These are phyloP conservation scores for Clitopilus hobsonii DNA, from an alignment of 768 basidiomycete species.

Conservation along the genomic window DNA sequence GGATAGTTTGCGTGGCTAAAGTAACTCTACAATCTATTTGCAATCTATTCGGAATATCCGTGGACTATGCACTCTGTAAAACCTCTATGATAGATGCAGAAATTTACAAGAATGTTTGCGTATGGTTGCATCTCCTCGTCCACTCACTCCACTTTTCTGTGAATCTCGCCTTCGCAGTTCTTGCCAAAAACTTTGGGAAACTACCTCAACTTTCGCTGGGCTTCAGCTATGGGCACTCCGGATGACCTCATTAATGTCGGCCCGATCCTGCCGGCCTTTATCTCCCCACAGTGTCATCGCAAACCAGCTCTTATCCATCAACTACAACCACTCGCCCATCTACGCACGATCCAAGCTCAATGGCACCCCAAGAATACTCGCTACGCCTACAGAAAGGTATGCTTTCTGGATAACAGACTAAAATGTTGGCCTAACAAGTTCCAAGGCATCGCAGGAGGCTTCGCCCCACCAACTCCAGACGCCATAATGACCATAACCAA, in stretches of 20 bases:
- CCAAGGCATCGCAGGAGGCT: conserved; percentile 72
- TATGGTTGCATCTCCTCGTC: too few relatives aligned
- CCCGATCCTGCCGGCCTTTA: neutral
- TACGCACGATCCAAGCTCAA: conserved; percentile 4
- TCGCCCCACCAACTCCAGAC: conserved; percentile 61
- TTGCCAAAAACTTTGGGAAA: too few relatives aligned
- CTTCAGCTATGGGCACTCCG: neutral
- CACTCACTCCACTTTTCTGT: too few relatives aligned
- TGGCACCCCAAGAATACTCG: conserved; percentile 49
- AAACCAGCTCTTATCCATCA: neutral
- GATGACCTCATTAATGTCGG: neutral
- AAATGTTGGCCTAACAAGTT: too few relatives aligned
- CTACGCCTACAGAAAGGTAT: conserved; percentile 60
- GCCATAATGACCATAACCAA: conserved; percentile 52
- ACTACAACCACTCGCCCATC: neutral
- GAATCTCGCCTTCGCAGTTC: too few relatives aligned
- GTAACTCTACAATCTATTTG: too few relatives aligned
- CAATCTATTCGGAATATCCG: too few relatives aligned
- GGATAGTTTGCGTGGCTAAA: too few relatives aligned
- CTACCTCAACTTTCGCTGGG: too few relatives aligned
- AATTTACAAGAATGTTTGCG: too few relatives aligned
- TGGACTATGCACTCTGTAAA: too few relatives aligned
- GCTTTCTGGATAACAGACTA: conserved; percentile 4
- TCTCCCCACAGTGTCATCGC: neutral
- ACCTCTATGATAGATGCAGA: too few relatives aligned